Evolutionary conservation across 2,329 filamentous ascomycete species (phyloP), one percentile per base, ranked within the genome.

Genomic region (Domatiomyces globalis): DNA sequence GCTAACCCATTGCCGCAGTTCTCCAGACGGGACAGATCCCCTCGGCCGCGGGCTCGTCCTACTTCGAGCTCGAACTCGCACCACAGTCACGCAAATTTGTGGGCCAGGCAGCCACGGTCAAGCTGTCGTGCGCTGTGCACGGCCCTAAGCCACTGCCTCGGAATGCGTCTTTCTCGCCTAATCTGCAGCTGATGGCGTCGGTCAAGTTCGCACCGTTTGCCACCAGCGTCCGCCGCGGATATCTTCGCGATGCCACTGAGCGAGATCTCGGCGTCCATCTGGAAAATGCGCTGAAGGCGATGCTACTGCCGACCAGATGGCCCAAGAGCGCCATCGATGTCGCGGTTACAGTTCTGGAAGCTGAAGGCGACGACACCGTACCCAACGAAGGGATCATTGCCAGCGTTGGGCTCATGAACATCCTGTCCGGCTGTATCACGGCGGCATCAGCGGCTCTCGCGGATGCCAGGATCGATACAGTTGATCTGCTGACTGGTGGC

Each of bases 281-380:
- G 2, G 89, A 96, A 67, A 90, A 87, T 15, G 89, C 92, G 22
- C 74, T 98, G 48, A 79, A 88, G 33, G 90, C 90, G 1, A 85
- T 87, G 6, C 81, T 96, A 48, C 90, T 96, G 63, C 88, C 87
- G 12, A 89, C 95, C 65, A 77, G 90, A 52, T 98, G 90, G 87
- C 92, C 92, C n/a, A 98, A 98, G 73, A 95, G 87, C 66, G 89
- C 87, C 45, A 83, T 95, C n/a, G 92, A 98, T 65, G 83, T 98
- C 43, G 83, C 95, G 17, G 81, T 98, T 47, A 95, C 88, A 0
- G 81, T 98, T 47, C 74, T 98, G 17, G 92, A 98, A 69, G 90
- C 87, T 2, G 92, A 96, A 63, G 87, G 95, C 65, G 79, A 76
- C 4, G 76, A 80, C 63, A 69, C 70, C 18, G 10, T 47, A 8